These are phyloP conservation scores for Rhipidocladum racemiflorum DNA, from an alignment of 176 grass and related monocot species.

Conservation along the genomic window DNA sequence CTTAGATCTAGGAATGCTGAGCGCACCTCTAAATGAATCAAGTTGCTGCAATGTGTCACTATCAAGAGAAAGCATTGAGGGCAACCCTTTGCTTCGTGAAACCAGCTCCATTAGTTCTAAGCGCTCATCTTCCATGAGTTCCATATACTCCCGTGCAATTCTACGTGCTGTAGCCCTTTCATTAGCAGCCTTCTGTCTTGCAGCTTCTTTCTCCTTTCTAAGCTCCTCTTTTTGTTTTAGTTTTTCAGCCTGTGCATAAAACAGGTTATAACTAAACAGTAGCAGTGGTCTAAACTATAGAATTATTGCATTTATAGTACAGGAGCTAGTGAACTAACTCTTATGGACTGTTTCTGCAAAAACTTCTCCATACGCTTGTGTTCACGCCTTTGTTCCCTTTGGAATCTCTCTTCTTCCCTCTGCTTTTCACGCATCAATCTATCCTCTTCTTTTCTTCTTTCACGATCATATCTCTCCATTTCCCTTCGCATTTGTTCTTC, in stretches of 20 bases:
- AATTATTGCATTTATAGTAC: conserved; percentile 1
- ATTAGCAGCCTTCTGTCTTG: conserved; percentile 79
- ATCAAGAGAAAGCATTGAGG: conserved; percentile 81
- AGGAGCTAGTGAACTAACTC: conserved; percentile 47
- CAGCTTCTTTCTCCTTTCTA: conserved; percentile 81
- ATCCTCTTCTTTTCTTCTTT: conserved; percentile 93
- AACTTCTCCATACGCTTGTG: conserved; percentile 87
- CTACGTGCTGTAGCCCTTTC: conserved; percentile 92
- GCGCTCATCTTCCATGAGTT: conserved; percentile 92
- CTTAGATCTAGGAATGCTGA: not conserved
- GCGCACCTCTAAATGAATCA: conserved; percentile 87
- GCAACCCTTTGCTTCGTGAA: conserved; percentile 71
- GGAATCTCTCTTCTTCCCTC: conserved; percentile 81
- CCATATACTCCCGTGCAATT: conserved; percentile 80
- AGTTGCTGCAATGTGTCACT: conserved; percentile 80
- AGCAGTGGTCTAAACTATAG: not conserved
- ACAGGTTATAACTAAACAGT: conserved; percentile 25
- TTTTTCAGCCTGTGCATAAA: conserved; percentile 69
- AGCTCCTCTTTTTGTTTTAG: conserved; percentile 84
- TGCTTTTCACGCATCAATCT: conserved; percentile 74
- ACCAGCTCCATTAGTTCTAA: conserved; percentile 97
- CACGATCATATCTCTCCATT: conserved; percentile 79
- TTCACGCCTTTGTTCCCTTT: conserved; percentile 79
- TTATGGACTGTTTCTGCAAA: conserved; percentile 65
- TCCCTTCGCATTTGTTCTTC: conserved; percentile 90